Evolutionary conservation across 352 stramenopile species (phyloP), one percentile per base, ranked within the genome.

Genomic region (Globisporangium orthogonon): DNA sequence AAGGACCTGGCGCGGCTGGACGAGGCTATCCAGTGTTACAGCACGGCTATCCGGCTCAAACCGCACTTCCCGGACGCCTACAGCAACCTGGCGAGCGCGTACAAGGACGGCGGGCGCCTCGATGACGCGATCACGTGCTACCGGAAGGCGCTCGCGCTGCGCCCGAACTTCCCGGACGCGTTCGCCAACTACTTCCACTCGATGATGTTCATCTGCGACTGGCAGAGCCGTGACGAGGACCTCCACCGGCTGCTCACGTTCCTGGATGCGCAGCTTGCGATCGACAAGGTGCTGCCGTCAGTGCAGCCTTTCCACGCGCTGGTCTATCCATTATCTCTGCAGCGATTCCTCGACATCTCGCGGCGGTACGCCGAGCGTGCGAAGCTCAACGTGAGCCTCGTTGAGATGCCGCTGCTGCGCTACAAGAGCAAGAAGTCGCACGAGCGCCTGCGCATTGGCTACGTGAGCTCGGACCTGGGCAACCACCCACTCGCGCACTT

Each of bases 251-350:
- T 97, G 23, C 52, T 52, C 9, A 28, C 29, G 35, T 61, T 58
- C 28, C 37, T 69, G 5, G 63, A 69, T 29, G 45, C 59, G 37
- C 58, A 66, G 53, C 60, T 66, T 11, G 63, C 58, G n/a, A 28
- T 46, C 35, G 63, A 66, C 39, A 61, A 60, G 30, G 50, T 66
- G 17, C 59, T 97, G 23, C 92, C 92, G 43, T 93, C 76, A 1
- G 83, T 97, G 17, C 93, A 98, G 69, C 92, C 93, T 5, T 97
- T 98, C 73, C 91, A 98, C 62, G 84, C 87, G 33, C 74, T 98
- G 7, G 85, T 95, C 47, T 97, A 98, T 63, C 89, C 91, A 15
- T 55, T 98, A 31, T 81, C 72, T 30, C 82, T 91, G 68, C 70
- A 85, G 58, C 69, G 74, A 17, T 87, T 89, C 60, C 72, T 89